These are phyloP conservation scores for Hypoxylon sp. DNA, from an alignment of 2,329 filamentous ascomycete genomes.

Conservation along the genomic window DNA sequence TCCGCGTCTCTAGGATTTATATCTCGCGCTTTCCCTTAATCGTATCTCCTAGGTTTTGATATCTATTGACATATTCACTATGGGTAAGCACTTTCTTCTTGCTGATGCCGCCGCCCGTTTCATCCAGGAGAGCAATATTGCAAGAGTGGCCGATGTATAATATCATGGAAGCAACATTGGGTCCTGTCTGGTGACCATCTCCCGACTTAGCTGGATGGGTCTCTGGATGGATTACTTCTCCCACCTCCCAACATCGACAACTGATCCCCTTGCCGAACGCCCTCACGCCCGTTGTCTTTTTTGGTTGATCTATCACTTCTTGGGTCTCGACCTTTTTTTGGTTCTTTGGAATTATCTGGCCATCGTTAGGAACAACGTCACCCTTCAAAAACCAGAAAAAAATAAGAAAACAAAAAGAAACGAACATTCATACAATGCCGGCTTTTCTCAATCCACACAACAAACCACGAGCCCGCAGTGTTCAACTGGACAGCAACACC, in stretches of 20 bases:
- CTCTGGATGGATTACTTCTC: constrained; percentile 32
- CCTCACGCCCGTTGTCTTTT: constrained; percentile 51
- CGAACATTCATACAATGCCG: constrained; percentile 58
- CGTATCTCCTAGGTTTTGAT: constrained; percentile 51
- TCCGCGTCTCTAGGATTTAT: constrained; percentile 41
- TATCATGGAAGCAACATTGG: constrained; percentile 34
- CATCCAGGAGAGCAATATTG: constrained; percentile 46
- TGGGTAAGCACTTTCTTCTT: constrained; percentile 62
- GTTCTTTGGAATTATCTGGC: constrained; percentile 55
- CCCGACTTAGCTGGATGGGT: constrained; percentile 28
- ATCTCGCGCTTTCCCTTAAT: constrained; percentile 49
- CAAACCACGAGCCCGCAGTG: constrained; percentile 63
- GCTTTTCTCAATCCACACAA: constrained; percentile 61
- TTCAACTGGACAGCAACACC: constrained; percentile 61
- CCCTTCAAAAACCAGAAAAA: constrained; percentile 46
- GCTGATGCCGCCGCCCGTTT: constrained; percentile 43
- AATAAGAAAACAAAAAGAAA: constrained; percentile 46
- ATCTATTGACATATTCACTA: constrained; percentile 57
- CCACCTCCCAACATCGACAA: constrained; percentile 47
- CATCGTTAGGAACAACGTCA: constrained; percentile 56
- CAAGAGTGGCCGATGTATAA: constrained; percentile 46
- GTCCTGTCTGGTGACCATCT: constrained; percentile 24
- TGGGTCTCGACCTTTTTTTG: constrained; percentile 57
- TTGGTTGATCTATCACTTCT: constrained; percentile 65
- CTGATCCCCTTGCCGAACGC: constrained; percentile 46